Evolutionary conservation across 192 early-diverging fungal genomes (phyloP), one percentile per base, ranked within the genome.

Genomic region (Irineochytrium annulatum): DNA sequence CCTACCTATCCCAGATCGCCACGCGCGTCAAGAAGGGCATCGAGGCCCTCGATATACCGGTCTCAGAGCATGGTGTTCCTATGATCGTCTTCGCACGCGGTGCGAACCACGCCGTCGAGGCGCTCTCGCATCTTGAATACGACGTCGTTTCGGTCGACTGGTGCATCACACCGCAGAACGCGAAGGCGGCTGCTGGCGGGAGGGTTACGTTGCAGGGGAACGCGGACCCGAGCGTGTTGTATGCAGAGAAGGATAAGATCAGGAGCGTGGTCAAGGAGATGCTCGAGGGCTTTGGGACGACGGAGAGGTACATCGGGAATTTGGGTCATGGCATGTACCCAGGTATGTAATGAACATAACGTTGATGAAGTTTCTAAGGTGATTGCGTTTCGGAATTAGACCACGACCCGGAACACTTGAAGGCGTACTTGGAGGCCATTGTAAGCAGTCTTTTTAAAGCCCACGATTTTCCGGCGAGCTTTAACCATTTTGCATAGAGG

Each of bases 241-340:
- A 90, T 62, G 96, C 75, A 29, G 72, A 76, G n/a, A 71, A 73
- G 34, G 85, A 91, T 52, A 77, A 76, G 2, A 91, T 99, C 63
- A 70, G 87, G 31, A 72, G 75, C 28, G 77, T 80, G 22, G 93
- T 89, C 3, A 73, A 73, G 54, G 75, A 71, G 29, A 96, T 99
- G 94, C 75, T 96, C 19, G 68, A 79, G 31, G 80, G 61, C 28
- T 96, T 98, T 74, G 91, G 92, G 32, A 76, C 70, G 29, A 61
- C 31, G 37, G 43, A 65, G 30, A 75, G 79, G 46, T 92, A 94
- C 57, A 94, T 99, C 72, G 96, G 87, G 33, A 99, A 99, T 64
- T 72, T 99, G 48, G 96, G 96, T 28, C 96, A 99, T 72, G 96
- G 96, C 13, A 94, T 97, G 83, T 81, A 91, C 64, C 96, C 94